Base-by-base conservation (phyloP, 2,329 filamentous ascomycete species). In the Nemania sp. region DNA sequence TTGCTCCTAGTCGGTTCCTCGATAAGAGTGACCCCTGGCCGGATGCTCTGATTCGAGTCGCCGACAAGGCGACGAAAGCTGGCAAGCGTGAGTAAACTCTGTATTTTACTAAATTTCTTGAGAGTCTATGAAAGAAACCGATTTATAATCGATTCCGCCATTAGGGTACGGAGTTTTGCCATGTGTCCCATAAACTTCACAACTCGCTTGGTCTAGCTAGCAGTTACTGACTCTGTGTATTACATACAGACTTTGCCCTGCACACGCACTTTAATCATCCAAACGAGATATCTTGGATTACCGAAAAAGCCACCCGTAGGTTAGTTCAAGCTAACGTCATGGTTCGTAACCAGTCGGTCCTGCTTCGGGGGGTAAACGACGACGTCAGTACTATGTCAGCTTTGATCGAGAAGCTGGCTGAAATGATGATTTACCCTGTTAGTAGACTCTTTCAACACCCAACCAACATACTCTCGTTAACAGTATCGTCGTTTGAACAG, bases 191-290 rank as follows among this genome's bases (percentile, higher is more conserved):
- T 38, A 26, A 45, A 35, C 4, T 20, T 15, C 18, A 18, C 6
- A 1, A 10, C 5, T 49, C 22, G 24, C 29, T 20, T 15, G 11
- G 27, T 5, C 5, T 38, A 32, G 18, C 15, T 56, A n/a, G n/a
- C n/a, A n/a, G 18, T 10, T 7, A 24, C 62, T 61, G 8, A 68
- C 27, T 26, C 5, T 32, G n/a, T 5, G 10, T 26, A n/a, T n/a
- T 8, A 7, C 13, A 70, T 8, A 7, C 13, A 70, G 64, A 70
- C 32, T 64, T 60, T 22, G 88, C 87, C 3, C 78, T 90, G 62
- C 89, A 91, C 74, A 91, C 89, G 0, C 89, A 91, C 73, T 89
- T 90, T 78, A 90, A 90, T 72, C 87, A 90, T 69, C 84, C 87
- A 0, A 83, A 83, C 43, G 88, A 90, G 75, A 85, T 90, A 63